Percentiles rank a stretch among this genome's conserved stretches.
These are phyloP conservation scores for Skeletonema marinoi DNA, from an alignment of 108 stramenopile species.

Conservation along the genomic window DNA sequence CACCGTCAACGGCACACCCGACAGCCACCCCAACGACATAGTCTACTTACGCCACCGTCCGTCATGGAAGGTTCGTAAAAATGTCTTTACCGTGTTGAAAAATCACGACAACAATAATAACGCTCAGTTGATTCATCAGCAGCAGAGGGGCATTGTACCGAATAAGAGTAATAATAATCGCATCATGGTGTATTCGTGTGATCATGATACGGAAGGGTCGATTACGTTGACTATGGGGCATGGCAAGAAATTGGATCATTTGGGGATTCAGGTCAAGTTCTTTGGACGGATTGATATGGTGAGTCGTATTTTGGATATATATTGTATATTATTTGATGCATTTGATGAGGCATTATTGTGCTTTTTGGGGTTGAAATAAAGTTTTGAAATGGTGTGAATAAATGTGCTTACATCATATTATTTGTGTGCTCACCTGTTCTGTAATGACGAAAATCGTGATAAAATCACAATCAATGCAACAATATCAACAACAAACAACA, in stretches of 20 bases:
- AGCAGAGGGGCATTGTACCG: slow-evolving; percentile 1
- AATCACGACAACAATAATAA: slow-evolving; percentile 21
- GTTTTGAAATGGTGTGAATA: too few relatives aligned
- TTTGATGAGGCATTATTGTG: background rate
- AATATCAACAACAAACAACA: slow-evolving; percentile 17
- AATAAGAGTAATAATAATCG: slow-evolving; percentile 4
- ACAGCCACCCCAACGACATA: slow-evolving; percentile 29
- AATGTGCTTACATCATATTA: too few relatives aligned
- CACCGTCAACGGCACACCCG: slow-evolving; percentile 33
- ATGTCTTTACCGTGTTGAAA: slow-evolving; percentile 83
- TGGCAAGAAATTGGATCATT: slow-evolving; percentile 96
- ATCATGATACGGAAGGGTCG: slow-evolving; percentile 82
- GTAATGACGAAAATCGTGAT: background rate
- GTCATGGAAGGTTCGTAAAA: slow-evolving; percentile 83
- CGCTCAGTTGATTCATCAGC: slow-evolving; percentile 4
- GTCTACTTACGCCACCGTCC: slow-evolving; percentile 78
- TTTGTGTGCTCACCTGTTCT: slow-evolving; percentile 4
- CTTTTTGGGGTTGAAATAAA: too few relatives aligned
- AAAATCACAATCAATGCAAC: background rate
- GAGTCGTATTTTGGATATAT: slow-evolving; percentile 6
- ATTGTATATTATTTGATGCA: background rate
- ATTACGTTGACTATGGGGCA: slow-evolving; percentile 86
- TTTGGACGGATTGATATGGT: slow-evolving; percentile 97
- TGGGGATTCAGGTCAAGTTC: slow-evolving; percentile 96
- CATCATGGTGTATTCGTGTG: slow-evolving; percentile 54